phyloP scores from a whole-genome alignment of 2,329 filamentous ascomycete species.

The Atkinsonella texensis region DNA sequence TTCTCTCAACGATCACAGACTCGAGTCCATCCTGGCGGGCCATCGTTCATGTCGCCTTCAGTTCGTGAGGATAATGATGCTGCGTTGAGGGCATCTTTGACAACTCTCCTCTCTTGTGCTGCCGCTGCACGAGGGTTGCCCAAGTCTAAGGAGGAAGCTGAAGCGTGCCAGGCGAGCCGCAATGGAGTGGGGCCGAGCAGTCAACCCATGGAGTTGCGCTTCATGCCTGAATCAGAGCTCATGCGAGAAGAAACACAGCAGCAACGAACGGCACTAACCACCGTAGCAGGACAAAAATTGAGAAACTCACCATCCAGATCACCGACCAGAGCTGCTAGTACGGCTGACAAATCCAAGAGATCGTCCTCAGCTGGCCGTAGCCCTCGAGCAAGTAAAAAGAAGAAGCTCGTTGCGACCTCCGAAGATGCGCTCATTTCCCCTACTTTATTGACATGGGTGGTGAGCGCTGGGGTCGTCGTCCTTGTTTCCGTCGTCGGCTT shows the following conservation, averaged over 20 bases:
- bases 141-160: slow-evolving; percentile 44
- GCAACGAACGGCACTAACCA: slow-evolving; percentile 10
- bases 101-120: slow-evolving; percentile 87
- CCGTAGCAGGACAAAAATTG: slow-evolving; percentile 13
- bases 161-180: slow-evolving; percentile 21
- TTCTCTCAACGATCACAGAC: slow-evolving; percentile 36
- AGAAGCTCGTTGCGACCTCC: slow-evolving; percentile 31
- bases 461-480: slow-evolving; percentile 55
- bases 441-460: slow-evolving; percentile 51
- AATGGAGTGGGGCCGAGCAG: slow-evolving; percentile 31
- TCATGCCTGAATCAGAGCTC: slow-evolving; percentile 50
- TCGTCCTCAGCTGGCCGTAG: slow-evolving; percentile 28
- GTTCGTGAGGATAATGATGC: slow-evolving; percentile 86
- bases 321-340: slow-evolving; percentile 13
- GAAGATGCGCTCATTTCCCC: slow-evolving; percentile 39
- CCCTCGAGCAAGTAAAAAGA: slow-evolving; percentile 45
- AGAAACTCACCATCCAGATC: slow-evolving; percentile 18
- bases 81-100: slow-evolving; percentile 83
- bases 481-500: slow-evolving; percentile 58
- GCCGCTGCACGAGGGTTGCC: slow-evolving; percentile 75
- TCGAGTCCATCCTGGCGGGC: slow-evolving; percentile 31
- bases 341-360: slow-evolving; percentile 38
- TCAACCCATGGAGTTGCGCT: slow-evolving; percentile 45
- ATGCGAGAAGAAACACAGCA: slow-evolving; percentile 23
- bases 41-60: slow-evolving; percentile 59